Conservation (phyloP, 441 rosid genomes). For the Hura crepitans region DNA sequence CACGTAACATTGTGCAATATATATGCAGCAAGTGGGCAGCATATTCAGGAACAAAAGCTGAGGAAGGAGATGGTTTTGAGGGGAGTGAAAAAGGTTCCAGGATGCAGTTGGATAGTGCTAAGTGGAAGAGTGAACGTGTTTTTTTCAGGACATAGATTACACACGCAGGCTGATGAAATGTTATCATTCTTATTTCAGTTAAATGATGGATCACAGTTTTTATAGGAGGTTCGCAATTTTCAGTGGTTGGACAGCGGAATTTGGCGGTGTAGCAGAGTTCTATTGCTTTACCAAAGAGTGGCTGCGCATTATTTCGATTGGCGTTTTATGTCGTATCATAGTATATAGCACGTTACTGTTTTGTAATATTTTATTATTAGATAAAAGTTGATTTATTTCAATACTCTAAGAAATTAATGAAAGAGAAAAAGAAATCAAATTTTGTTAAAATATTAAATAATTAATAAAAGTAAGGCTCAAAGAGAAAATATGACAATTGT, state of each 20-base stretch:
- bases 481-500: too few relatives aligned
- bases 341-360: too few relatives aligned
- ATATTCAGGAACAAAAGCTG: constrained; percentile 50
- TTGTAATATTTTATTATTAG: too few relatives aligned
- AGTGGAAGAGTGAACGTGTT: constrained; percentile 48
- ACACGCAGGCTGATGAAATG: constrained; percentile 33
- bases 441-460: too few relatives aligned
- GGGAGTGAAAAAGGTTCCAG: constrained; percentile 73
- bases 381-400: too few relatives aligned
- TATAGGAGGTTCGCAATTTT: not conserved
- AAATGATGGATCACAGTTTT: constrained; percentile 22
- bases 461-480: too few relatives aligned
- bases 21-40: constrained; percentile 48
- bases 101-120: constrained; percentile 71
- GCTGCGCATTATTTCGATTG: too few relatives aligned
- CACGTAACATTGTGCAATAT: constrained; percentile 65
- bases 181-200: constrained; percentile 33
- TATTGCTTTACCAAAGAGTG: too few relatives aligned
- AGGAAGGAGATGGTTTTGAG: constrained; percentile 67
- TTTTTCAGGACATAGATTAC: constrained; percentile 56
- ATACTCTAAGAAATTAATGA: too few relatives aligned
- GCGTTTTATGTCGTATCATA: too few relatives aligned
- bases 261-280: too few relatives aligned
- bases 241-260: not conserved
- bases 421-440: too few relatives aligned